Base-by-base conservation (phyloP, 2,329 filamentous ascomycete species). In the Chrysoporthe austroafricana region DNA sequence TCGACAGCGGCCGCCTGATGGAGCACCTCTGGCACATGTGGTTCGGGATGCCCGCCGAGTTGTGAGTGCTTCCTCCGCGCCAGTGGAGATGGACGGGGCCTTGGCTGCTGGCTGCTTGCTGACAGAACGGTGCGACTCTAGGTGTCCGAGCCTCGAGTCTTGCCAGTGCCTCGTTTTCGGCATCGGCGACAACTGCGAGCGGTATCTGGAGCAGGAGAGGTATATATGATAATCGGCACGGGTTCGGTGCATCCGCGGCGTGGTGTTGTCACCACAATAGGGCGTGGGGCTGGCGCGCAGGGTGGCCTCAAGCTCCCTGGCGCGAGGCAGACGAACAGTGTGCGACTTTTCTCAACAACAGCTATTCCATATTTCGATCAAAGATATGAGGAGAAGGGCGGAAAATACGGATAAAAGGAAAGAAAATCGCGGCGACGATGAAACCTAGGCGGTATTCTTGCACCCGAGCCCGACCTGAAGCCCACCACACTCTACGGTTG, bases 11-110 rank as follows among this genome's bases (percentile, higher is more conserved):
- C 1, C 76, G 84, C 42, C 76, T 85, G 26, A 79, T 86, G 74
- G 84, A 86, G 74, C 85, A 83, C 70, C 73, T 85, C 16, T 86
- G 85, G 84, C 84, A 86, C 74, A 76, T 84, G 4, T 85, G 73
- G 66, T 68, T 73, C 62, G 71, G 73, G 2, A 58, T 71, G 39
- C 63, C 69, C 21, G 63, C 66, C 2, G 67, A 71, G 46, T 59
- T 70, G 73, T 73, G 43, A 66, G 72, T 69, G 1, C 44, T 9
- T 9, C n/a, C 36, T 14, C 14, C 42, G 13, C 2, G 14, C 2
- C 11, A 16, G 13, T 16, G 34, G 8, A 1, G 4, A 2, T 57
- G 34, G 5, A 2, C 26, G 6, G 7, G 2, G 16, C 11, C n/a
- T 54, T 46, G 36, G 1, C 5, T 4, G 13, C 46, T 26, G 2